Base-by-base conservation (phyloP, 139 green algal genomes). In the Asterochloris erici region DNA sequence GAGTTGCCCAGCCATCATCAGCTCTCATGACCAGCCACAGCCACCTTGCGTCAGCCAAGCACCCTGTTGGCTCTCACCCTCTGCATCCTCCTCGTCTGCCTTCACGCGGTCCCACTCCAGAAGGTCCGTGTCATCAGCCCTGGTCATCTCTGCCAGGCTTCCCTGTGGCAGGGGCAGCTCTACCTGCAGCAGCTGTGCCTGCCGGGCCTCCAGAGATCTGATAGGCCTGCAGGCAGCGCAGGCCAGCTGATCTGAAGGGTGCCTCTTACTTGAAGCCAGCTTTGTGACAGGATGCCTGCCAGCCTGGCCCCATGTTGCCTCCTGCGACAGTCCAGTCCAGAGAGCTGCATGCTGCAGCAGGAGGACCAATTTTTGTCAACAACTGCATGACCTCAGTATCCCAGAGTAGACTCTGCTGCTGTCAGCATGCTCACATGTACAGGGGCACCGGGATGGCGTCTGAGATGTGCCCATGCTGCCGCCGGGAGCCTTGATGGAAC, bases 181-280 rank as follows among this genome's bases (percentile, higher is more conserved):
- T 54, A 54, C 76, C 24, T 80, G 68, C 76, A 80, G 24, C 23
- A 80, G 76, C 76, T 80, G 76, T n/a, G 68, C 60, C 60, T 80
- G 76, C 47, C 29, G 38, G 54, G 76, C 68, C 61, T 79, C 47
- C 29, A 38, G 74, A 38, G 66, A 79, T 54, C 47, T 79, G 47
- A 6, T 54, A 2, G 47, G 21, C 74, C 74, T 79, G 74, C 63
- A 14, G 16, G 63, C 29, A 54, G 66, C 11, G 4, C 68, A 29
- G 10, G 0, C 4, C 63, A 66, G 14, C 21, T n/a, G 17, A 21
- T n/a, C 6, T 66, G 28, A 26, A 13, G 14, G 61, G 73, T 29
- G 24, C 54, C 71, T 13, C 14, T 47, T 0, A 54, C 38, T 19
- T 28, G 71, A 54, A 13, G 12, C n/a, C 69, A 75, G 13, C 27